Evolutionary conservation across 148 eudicot genomes (phyloP).

Genomic region (Persicaria maculosa): DNA sequence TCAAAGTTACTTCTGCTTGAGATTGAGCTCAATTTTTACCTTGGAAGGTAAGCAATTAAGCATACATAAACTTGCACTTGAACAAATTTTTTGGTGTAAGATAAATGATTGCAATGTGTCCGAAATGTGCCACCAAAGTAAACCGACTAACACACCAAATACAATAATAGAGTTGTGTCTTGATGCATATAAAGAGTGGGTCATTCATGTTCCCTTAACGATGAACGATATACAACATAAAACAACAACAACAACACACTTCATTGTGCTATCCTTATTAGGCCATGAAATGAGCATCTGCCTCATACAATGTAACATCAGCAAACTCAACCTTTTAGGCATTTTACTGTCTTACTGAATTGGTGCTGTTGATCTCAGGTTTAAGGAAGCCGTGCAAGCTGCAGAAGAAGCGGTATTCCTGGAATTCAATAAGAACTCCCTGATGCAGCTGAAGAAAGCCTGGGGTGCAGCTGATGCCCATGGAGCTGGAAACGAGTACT

Average conservation of each 20-base stretch:
- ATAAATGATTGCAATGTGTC: not conserved
- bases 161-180: too few relatives aligned
- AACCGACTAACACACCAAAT: too few relatives aligned
- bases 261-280: too few relatives aligned
- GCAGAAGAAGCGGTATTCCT: constrained; percentile 34
- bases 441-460: constrained; percentile 30
- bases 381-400: constrained; percentile 34
- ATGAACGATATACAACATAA: too few relatives aligned
- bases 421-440: constrained; percentile 21
- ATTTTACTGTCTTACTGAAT: not conserved
- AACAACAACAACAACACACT: too few relatives aligned
- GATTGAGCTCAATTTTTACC: constrained; percentile 30
- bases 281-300: too few relatives aligned
- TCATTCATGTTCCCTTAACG: too few relatives aligned
- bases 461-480: constrained; percentile 17
- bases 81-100: not conserved
- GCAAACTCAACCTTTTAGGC: not conserved
- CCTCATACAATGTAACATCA: not conserved
- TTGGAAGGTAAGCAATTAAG: constrained; percentile 31
- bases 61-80: not conserved
- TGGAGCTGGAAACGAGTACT: constrained; percentile 25
- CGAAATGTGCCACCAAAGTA: too few relatives aligned
- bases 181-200: too few relatives aligned
- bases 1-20: constrained; percentile 26
- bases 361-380: constrained; percentile 22